A percentile compares a stretch with the other conserved stretches of the same genome.
phyloP scores from a whole-genome alignment of 1,284 basidiomycete species.

The Ceratobasidium sp. region DNA sequence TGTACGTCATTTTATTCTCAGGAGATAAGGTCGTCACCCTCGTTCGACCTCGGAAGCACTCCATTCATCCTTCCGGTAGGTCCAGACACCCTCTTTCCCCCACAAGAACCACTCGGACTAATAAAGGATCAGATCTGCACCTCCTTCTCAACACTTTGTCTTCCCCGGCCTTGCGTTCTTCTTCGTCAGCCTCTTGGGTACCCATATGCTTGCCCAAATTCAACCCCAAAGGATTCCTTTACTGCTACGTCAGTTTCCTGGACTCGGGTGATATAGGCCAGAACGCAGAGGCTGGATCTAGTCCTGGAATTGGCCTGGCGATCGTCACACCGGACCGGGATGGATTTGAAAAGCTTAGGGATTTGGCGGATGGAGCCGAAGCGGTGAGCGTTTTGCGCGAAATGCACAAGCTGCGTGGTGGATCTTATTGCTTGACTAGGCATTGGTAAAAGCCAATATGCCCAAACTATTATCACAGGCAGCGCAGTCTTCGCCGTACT shows the following conservation, averaged over 20 bases:
- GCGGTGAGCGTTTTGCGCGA: conserved; percentile 2
- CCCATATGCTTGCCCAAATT: conserved; percentile 97
- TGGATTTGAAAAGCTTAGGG: conserved; percentile 63
- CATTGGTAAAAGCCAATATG: conserved; percentile 22
- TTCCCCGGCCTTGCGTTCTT: conserved; percentile 72
- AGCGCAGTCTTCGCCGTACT: conserved; percentile 63
- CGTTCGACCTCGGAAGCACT: conserved; percentile 90
- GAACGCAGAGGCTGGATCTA: conserved; percentile 5
- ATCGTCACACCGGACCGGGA: conserved; percentile 62
- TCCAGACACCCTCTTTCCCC: background rate
- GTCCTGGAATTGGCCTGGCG: conserved; percentile 57
- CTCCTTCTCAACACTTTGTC: conserved; percentile 84
- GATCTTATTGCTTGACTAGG: background rate
- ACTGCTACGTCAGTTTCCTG: conserved; percentile 89
- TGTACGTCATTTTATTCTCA: conserved; percentile 90
- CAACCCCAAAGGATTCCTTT: conserved; percentile 90
- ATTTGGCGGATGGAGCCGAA: conserved; percentile 68
- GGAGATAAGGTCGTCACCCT: conserved; percentile 86
- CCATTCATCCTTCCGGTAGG: conserved; percentile 91
- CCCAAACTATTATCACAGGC: conserved; percentile 56
- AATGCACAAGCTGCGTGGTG: background rate
- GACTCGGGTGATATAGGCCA: conserved; percentile 50
- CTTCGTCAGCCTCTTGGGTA: conserved; percentile 87
- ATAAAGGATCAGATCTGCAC: conserved; percentile 75
- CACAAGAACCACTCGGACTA: background rate